Evolutionary conservation across 2,329 filamentous ascomycete genomes (phyloP), one percentile per base, ranked within the genome.

Genomic region (Penicillium freii): DNA sequence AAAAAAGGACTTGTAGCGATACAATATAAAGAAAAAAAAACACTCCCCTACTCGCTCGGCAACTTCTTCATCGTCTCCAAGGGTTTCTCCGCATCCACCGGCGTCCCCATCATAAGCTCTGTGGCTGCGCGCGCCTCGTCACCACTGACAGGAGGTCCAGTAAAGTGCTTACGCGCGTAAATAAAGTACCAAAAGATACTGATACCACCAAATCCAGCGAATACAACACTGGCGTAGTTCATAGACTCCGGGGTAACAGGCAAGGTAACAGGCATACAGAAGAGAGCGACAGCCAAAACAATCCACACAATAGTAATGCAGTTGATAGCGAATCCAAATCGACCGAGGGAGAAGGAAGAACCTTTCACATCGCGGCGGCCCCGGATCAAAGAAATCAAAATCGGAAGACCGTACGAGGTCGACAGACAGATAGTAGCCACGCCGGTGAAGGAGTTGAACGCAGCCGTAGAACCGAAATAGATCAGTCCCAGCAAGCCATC

Each of bases 351-450:
- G 69, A 83, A 92, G 0, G 83, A 80, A 0, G 87, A 89, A 64
- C 86, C 75, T 50, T 80, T 78, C n/a, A 92, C 83, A 36, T 84
- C 81, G 51, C 82, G 80, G n/a, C 90, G 83, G 10, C 86, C 81
- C 17, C 87, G 83, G 1, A 91, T 65, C 3, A 92, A 75, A 11
- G 82, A 88, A 57, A 92, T 86, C 11, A 91, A 75, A 54, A 92
- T 90, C 0, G 90, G 90, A 17, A 91, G 80, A 15, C 87, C 88
- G 71, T 92, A 92, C 0, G 87, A 90, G 4, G 86, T 85, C 0
- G 85, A 88, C 0, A 92, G 82, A 62, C 88, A 91, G 69, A 92
- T 91, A 5, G 89, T 92, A 1, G 89, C 89, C 1, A 91, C 88
- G 29, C 89, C 88, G 0, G 89, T 92, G 73, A 92, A 92, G 10